These are phyloP conservation scores for Zygosaccharomyces pseudorouxii DNA, from an alignment of 805 yeast genomes.

Conservation along the genomic window DNA sequence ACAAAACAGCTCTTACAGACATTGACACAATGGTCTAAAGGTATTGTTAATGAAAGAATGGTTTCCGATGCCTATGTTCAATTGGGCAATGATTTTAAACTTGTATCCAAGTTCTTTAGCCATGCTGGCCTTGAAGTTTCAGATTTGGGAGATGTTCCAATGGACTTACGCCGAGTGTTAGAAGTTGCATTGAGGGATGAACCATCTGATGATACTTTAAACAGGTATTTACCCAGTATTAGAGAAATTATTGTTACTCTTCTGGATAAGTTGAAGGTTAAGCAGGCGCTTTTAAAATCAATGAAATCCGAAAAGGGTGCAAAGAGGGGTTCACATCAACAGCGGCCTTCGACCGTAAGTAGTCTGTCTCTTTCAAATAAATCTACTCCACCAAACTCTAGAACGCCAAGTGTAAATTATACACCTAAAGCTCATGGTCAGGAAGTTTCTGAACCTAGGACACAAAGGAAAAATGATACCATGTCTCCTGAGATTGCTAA, in stretches of 20 bases:
- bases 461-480: not conserved
- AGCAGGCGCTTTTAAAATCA: constrained; percentile 50
- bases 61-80: constrained; percentile 90
- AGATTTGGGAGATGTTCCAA: constrained; percentile 90
- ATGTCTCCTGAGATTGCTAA: not conserved
- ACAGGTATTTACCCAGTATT: constrained; percentile 74
- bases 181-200: constrained; percentile 83
- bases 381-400: constrained; percentile 11
- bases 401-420: constrained; percentile 1
- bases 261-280: constrained; percentile 71
- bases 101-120: constrained; percentile 74
- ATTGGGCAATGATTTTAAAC: constrained; percentile 88
- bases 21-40: constrained; percentile 84
- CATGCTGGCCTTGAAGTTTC: constrained; percentile 74
- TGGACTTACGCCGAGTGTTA: constrained; percentile 65
- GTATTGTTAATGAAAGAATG: constrained; percentile 69
- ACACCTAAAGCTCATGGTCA: constrained; percentile 3
- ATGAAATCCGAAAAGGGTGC: constrained; percentile 20
- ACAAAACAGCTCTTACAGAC: constrained; percentile 86
- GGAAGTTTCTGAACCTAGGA: constrained; percentile 1
- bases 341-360: constrained; percentile 15
- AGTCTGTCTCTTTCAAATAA: constrained; percentile 10
- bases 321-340: constrained; percentile 14
- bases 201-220: constrained; percentile 79
- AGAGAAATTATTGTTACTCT: constrained; percentile 80